Conservation (phyloP, 805 yeast species). For the Candida ascalaphidarum region DNA sequence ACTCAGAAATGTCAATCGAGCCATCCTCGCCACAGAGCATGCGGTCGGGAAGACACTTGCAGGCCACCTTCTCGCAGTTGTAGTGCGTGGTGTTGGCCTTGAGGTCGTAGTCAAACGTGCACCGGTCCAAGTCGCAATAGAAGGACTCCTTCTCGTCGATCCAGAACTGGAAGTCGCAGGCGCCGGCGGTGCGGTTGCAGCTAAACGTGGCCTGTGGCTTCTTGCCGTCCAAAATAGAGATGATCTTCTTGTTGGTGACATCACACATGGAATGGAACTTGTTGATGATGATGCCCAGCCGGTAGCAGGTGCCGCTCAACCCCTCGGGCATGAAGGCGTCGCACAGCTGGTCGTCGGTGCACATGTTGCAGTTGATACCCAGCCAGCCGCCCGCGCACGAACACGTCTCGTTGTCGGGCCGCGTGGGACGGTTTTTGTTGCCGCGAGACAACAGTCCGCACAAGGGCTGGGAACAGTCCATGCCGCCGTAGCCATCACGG, state of each 20-base stretch:
- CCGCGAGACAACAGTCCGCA: slow-evolving; percentile 79
- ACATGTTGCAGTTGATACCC: slow-evolving; percentile 90
- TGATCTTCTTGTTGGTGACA: slow-evolving; percentile 83
- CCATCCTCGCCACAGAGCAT: slow-evolving; percentile 94
- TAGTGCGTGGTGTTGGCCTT: slow-evolving; percentile 62
- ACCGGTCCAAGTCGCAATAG: slow-evolving; percentile 73
- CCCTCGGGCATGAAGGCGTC: slow-evolving; percentile 84
- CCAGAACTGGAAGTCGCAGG: slow-evolving; percentile 94
- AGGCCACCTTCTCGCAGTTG: slow-evolving; percentile 67
- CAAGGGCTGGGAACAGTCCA: slow-evolving; percentile 78
- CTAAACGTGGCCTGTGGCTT: slow-evolving; percentile 89
- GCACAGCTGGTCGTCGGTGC: slow-evolving; percentile 67
- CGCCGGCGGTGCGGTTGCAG: slow-evolving; percentile 58
- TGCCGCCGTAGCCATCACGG: slow-evolving; percentile 87
- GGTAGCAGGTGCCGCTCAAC: slow-evolving; percentile 80
- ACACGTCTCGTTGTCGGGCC: slow-evolving; percentile 51
- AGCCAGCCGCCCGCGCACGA: slow-evolving; percentile 81
- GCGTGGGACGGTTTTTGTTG: slow-evolving; percentile 50
- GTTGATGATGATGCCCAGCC: slow-evolving; percentile 74
- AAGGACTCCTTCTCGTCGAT: slow-evolving; percentile 84
- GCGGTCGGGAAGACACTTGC: slow-evolving; percentile 85
- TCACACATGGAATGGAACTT: slow-evolving; percentile 86
- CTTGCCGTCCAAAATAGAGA: slow-evolving; percentile 69
- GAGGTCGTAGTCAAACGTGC: slow-evolving; percentile 62
- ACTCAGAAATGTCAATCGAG: slow-evolving; percentile 90